phyloP scores from a whole-genome alignment of 257 asterid genomes.

The Perilla frutescens region DNA sequence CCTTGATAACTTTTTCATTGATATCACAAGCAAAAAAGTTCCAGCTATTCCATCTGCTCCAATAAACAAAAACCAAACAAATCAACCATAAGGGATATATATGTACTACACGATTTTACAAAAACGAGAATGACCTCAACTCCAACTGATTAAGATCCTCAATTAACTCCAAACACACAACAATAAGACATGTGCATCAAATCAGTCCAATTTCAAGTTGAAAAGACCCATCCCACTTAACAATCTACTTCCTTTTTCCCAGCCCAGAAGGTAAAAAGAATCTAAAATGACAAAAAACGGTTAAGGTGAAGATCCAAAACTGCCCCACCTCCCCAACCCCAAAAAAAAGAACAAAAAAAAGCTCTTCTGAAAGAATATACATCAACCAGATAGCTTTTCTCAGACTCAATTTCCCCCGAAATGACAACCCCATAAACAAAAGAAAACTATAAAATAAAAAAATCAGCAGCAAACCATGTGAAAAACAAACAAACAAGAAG shows the following conservation, averaged over 20 bases:
- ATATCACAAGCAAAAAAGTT: slow-evolving; percentile 90
- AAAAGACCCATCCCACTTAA: background rate
- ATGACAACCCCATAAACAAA: slow-evolving; percentile 19
- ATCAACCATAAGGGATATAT: slow-evolving; percentile 21
- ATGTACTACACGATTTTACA: background rate
- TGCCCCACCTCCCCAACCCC: background rate
- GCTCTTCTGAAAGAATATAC: slow-evolving; percentile 7
- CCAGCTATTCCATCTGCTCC: slow-evolving; percentile 93
- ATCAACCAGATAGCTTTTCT: slow-evolving; percentile 4
- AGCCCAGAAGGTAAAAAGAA: slow-evolving; percentile 20
- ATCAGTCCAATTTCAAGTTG: background rate
- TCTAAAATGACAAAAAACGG: background rate
- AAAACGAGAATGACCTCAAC: background rate
- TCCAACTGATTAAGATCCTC: slow-evolving; percentile 2
- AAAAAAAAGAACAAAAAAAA: background rate
- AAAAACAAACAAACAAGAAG: background rate
- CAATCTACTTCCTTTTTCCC: slow-evolving; percentile 12
- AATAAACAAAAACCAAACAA: slow-evolving; percentile 26
- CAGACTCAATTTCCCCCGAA: slow-evolving; percentile 1
- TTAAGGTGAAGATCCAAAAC: background rate
- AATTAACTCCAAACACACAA: background rate
- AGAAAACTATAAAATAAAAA: background rate
- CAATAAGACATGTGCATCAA: background rate
- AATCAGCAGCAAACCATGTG: background rate
- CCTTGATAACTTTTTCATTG: slow-evolving; percentile 81